Percentiles rank a stretch among this genome's conserved stretches.
Evolutionary conservation across 139 green algal species (phyloP).

Genomic region (Diplosphaera chodatii): DNA sequence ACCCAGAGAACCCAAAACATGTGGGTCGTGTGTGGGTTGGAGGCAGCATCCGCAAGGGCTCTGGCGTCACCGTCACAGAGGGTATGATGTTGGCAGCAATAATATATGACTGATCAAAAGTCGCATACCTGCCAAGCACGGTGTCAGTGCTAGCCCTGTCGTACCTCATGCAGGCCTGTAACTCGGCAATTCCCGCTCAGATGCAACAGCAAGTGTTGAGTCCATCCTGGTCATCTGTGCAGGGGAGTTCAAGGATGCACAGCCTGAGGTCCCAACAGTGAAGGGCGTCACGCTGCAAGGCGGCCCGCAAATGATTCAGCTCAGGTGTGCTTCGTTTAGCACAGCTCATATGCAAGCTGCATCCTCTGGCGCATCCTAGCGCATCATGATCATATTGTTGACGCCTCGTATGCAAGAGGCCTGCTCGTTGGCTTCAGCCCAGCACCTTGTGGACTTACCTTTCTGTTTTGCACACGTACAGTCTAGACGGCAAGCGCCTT

Average conservation of each 20-base stretch:
- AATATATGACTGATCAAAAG: too few species aligned
- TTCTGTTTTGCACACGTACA: conserved; percentile 10
- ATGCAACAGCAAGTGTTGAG: too few species aligned
- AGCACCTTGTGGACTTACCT: too few species aligned
- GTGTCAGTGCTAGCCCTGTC: too few species aligned
- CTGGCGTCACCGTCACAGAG: conserved; percentile 40
- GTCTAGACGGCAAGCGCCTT: conserved; percentile 70
- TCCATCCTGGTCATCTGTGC: not conserved
- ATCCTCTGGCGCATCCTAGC: not conserved
- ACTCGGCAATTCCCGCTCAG: too few species aligned
- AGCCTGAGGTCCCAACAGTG: conserved; percentile 35
- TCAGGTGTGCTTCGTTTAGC: too few species aligned
- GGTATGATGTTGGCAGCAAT: too few species aligned
- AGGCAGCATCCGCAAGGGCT: conserved; percentile 49
- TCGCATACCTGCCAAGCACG: too few species aligned
- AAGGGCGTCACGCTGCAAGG: conserved; percentile 61
- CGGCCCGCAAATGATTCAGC: conserved; percentile 84
- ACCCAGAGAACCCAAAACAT: not conserved
- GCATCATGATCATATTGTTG: too few species aligned
- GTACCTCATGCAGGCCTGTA: too few species aligned
- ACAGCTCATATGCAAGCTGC: not conserved
- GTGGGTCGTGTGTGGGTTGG: conserved; percentile 65
- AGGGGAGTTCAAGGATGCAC: conserved; percentile 2
- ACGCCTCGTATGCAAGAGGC: too few species aligned
- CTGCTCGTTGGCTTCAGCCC: too few species aligned